Conservation (phyloP, 768 basidiomycete genomes). For the Cystobasidium tubakii region DNA sequence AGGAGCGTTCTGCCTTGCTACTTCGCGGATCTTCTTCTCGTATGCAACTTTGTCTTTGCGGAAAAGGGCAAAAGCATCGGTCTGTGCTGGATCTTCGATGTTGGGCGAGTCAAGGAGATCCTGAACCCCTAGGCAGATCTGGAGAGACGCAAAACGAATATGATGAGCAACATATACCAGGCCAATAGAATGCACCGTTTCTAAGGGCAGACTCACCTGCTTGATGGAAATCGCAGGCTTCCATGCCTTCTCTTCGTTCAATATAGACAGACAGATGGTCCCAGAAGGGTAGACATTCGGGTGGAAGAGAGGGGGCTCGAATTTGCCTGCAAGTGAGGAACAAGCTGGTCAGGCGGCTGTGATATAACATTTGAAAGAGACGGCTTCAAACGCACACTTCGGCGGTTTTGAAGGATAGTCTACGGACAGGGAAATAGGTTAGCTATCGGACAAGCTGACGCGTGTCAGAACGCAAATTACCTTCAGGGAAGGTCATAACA, state of each 20-base stretch:
- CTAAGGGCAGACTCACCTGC: slow-evolving; percentile 63
- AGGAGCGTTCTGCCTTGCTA: slow-evolving; percentile 28
- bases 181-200: too few species aligned
- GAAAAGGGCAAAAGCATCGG: slow-evolving; percentile 68
- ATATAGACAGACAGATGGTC: slow-evolving; percentile 92
- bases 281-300: slow-evolving; percentile 99
- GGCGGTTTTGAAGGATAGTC: slow-evolving; percentile 94
- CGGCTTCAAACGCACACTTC: slow-evolving; percentile 61
- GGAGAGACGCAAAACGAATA: not conserved
- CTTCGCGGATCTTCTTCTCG: slow-evolving; percentile 38
- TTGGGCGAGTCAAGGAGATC: slow-evolving; percentile 93
- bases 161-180: too few species aligned
- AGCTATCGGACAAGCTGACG: slow-evolving; percentile 11
- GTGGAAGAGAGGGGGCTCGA: slow-evolving; percentile 88
- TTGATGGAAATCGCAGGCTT: slow-evolving; percentile 98
- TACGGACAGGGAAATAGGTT: slow-evolving; percentile 48
- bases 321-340: slow-evolving; percentile 74
- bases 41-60: slow-evolving; percentile 38
- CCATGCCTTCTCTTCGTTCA: slow-evolving; percentile 99
- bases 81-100: slow-evolving; percentile 93
- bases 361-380: not conserved
- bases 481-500: slow-evolving; percentile 92
- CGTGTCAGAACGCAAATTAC: slow-evolving; percentile 51
- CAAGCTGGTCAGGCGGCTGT: not conserved
- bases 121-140: slow-evolving; percentile 95